Evolutionary conservation across 768 basidiomycete genomes (phyloP).

Genomic region (Lentinula guzmanii): DNA sequence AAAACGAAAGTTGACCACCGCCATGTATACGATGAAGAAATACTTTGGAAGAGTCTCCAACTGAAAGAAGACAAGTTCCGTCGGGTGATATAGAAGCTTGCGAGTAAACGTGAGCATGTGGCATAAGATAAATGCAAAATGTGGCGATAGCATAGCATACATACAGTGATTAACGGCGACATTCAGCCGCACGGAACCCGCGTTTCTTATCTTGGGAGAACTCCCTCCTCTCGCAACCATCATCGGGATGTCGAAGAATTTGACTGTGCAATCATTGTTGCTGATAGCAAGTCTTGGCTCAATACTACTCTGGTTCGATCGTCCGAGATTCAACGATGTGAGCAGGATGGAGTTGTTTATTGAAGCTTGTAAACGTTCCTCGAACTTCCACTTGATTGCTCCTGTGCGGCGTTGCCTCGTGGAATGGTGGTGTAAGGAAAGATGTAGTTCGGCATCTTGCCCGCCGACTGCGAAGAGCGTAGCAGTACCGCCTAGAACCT

Average conservation of each 20-base stretch:
- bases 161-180: slow-evolving; percentile 80
- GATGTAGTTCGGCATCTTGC: slow-evolving; percentile 65
- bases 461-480: slow-evolving; percentile 74
- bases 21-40: slow-evolving; percentile 76
- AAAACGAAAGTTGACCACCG: slow-evolving; percentile 53
- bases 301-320: slow-evolving; percentile 54
- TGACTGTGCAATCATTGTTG: slow-evolving; percentile 82
- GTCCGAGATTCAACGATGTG: slow-evolving; percentile 50
- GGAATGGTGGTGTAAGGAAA: slow-evolving; percentile 40
- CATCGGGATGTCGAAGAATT: slow-evolving; percentile 67
- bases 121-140: slow-evolving; percentile 1
- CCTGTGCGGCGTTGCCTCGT: slow-evolving; percentile 18
- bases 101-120: slow-evolving; percentile 8
- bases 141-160: slow-evolving; percentile 20
- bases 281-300: slow-evolving; percentile 78
- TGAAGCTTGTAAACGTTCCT: slow-evolving; percentile 49
- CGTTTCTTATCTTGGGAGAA: slow-evolving; percentile 38
- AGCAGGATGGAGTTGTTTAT: slow-evolving; percentile 84
- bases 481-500: slow-evolving; percentile 42
- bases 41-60: slow-evolving; percentile 86
- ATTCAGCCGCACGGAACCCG: slow-evolving; percentile 49
- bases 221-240: slow-evolving; percentile 44
- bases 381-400: slow-evolving; percentile 45
- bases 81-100: slow-evolving; percentile 88
- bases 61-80: slow-evolving; percentile 78